A percentile compares a stretch with the other conserved stretches of the same genome.
These are phyloP conservation scores for Amoebophrya sp. DNA, from an alignment of 169 alveolate genomes.

Conservation along the genomic window DNA sequence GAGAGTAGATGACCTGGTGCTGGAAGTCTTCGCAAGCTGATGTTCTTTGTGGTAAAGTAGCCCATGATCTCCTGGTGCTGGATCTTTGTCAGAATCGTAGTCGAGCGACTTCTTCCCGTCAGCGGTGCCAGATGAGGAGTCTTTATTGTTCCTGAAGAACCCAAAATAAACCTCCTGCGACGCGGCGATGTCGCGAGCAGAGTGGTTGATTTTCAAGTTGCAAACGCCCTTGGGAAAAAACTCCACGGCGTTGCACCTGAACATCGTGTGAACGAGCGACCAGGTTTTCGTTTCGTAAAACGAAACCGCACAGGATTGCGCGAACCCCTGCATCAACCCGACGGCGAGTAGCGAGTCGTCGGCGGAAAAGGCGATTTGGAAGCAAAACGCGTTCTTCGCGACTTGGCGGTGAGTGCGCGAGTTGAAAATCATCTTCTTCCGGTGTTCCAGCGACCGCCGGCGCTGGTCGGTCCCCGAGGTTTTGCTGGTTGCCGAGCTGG, in stretches of 20 bases:
- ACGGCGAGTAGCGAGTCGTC: background rate
- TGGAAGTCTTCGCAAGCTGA: background rate
- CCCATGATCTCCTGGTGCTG: too few relatives aligned
- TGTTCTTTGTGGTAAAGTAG: too few relatives aligned
- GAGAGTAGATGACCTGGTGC: background rate
- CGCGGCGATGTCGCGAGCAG: too few relatives aligned
- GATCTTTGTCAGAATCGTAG: too few relatives aligned
- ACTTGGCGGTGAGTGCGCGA: background rate
- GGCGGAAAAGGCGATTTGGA: background rate
- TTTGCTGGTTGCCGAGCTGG: too few relatives aligned
- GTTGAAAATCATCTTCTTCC: background rate
- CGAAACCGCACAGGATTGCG: background rate
- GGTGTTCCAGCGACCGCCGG: background rate
- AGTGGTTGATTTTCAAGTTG: background rate
- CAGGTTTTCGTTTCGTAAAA: background rate
- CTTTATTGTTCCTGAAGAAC: too few relatives aligned
- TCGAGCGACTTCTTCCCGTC: too few relatives aligned
- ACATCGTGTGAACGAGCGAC: background rate
- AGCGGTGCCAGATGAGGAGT: too few relatives aligned
- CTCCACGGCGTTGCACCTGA: background rate
- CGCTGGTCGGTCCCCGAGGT: background rate
- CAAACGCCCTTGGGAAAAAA: background rate
- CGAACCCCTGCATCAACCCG: background rate
- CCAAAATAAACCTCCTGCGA: too few relatives aligned
- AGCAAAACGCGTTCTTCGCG: background rate